Evolutionary conservation across 2,329 filamentous ascomycete species (phyloP), one percentile per base, ranked within the genome.

Genomic region (Neophaeococcomyces mojaviensis): DNA sequence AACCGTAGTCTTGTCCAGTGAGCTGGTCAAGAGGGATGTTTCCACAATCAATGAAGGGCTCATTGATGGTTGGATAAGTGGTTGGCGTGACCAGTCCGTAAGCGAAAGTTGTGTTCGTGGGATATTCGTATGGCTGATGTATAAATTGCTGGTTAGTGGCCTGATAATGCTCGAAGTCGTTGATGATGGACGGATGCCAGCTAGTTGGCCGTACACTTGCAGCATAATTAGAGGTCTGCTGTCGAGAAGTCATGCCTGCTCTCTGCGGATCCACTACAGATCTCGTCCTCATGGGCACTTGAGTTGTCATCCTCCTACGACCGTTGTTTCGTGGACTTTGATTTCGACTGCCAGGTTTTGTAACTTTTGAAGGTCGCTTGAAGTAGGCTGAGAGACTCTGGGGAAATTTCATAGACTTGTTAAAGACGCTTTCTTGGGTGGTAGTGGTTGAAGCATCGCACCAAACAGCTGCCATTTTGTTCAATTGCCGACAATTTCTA

Each of bases 61-160:
- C 56, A 20, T 49, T 49, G 19, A 48, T 37, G n/a, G 39, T 41
- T 10, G 52, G 52, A 34, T 53, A 49, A 8, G 54, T 48, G 12
- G 55, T 38, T 8, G 56, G 55, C 3, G 56, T 58, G 26, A 57
- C 30, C 13, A 57, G 54, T 13, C 56, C 55, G 28, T 58, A 49
- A 39, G 55, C 49, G 31, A 53, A 46, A 30, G 50, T 49, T 3
- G 56, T 57, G 18, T 44, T 40, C 16, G 30, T 41, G 34, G 8
- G 48, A 34, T 42, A 45, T 47, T 15, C 32, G n/a, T n/a, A 22
- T 34, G 18, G 10, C 39, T 47, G 24, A 45, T 16, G 38, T 39
- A 43, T 18, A 28, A 35, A 9, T 24, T 49, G 44, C 30, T 45
- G 22, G 42, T 26, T n/a, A 22, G 36, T 8, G 38, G 20, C 22